Conservation (phyloP, 1,284 basidiomycete species). For the Heliocybe sulcata region DNA sequence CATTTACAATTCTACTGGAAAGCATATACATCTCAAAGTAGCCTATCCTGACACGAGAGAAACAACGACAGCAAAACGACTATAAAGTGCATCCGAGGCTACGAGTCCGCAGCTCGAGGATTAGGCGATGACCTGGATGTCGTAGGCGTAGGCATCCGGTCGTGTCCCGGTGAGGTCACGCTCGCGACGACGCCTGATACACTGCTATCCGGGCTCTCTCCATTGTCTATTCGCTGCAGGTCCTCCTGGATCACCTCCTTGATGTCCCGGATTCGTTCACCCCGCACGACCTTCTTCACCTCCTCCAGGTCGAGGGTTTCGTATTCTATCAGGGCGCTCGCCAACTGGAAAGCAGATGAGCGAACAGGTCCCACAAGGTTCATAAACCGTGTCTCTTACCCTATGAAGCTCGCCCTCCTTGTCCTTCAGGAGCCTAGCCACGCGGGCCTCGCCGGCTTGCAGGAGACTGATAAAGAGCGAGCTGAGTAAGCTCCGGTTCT, state of each 20-base stretch:
- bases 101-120: neutral
- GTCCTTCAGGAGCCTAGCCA: slow-evolving; percentile 58
- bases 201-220: neutral
- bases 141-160: neutral
- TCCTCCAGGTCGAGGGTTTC: slow-evolving; percentile 89
- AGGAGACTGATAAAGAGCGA: slow-evolving; percentile 49
- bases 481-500: neutral
- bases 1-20: neutral
- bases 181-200: neutral
- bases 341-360: slow-evolving; percentile 46
- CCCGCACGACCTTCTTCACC: slow-evolving; percentile 78
- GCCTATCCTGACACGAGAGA: neutral
- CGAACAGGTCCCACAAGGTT: too few species aligned
- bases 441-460: slow-evolving; percentile 67
- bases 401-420: slow-evolving; percentile 77
- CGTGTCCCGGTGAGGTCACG: neutral
- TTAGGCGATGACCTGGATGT: neutral
- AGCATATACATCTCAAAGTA: neutral
- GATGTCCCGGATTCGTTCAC: slow-evolving; percentile 67
- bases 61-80: neutral
- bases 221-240: slow-evolving; percentile 26
- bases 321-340: slow-evolving; percentile 84
- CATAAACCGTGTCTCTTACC: slow-evolving; percentile 43
- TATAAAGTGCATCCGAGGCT: neutral
- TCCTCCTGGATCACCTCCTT: slow-evolving; percentile 57